Conservation (phyloP, 441 rosid genomes). For the Breynia disticha region DNA sequence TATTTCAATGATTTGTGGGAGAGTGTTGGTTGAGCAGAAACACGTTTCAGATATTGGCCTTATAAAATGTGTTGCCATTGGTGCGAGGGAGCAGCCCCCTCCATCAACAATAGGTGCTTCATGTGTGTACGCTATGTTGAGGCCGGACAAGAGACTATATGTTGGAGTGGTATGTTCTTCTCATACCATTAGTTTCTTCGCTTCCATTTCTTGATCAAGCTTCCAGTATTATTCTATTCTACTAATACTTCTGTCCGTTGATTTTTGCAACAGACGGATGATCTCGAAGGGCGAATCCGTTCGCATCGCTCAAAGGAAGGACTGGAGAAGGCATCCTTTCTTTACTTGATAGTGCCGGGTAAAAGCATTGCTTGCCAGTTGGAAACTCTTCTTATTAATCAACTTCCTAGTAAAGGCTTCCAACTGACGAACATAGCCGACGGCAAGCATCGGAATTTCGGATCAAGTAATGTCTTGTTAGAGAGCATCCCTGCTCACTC, state of each 20-base stretch:
- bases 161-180: slow-evolving; percentile 68
- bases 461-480: slow-evolving; percentile 32
- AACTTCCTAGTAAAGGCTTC: slow-evolving; percentile 60
- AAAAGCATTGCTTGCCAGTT: slow-evolving; percentile 90
- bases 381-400: slow-evolving; percentile 97
- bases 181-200: background rate
- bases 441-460: slow-evolving; percentile 89
- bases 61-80: slow-evolving; percentile 43
- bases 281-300: slow-evolving; percentile 77
- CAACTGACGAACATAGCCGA: slow-evolving; percentile 63
- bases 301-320: slow-evolving; percentile 69
- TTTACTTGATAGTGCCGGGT: slow-evolving; percentile 75
- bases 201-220: background rate
- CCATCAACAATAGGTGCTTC: slow-evolving; percentile 85
- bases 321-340: slow-evolving; percentile 58
- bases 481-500: slow-evolving; percentile 29
- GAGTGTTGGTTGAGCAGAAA: slow-evolving; percentile 41
- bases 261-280: slow-evolving; percentile 59
- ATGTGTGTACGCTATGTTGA: slow-evolving; percentile 77
- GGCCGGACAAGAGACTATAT: slow-evolving; percentile 71
- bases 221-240: background rate
- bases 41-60: slow-evolving; percentile 22
- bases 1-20: slow-evolving; percentile 40
- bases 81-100: slow-evolving; percentile 83
- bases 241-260: background rate